These are phyloP conservation scores for Tubosaeta sp. DNA, from an alignment of 768 basidiomycete genomes.

Conservation along the genomic window DNA sequence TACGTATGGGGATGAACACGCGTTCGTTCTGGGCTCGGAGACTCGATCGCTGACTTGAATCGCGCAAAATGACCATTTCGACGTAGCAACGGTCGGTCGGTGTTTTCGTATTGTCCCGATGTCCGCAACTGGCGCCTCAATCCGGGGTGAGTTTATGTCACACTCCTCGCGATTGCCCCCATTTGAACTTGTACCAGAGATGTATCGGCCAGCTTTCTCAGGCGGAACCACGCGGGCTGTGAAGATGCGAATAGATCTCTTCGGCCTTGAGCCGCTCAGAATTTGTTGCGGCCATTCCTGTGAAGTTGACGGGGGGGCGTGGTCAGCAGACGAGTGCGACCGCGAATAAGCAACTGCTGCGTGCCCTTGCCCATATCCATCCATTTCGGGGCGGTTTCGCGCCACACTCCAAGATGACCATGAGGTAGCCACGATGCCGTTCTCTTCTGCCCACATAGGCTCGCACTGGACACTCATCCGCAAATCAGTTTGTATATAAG, in stretches of 20 bases:
- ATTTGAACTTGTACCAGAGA: slow-evolving; percentile 15
- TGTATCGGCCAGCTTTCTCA: slow-evolving; percentile 20
- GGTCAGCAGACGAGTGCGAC: slow-evolving; percentile 10
- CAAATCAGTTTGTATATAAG: slow-evolving; percentile 33
- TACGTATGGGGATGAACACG: slow-evolving; percentile 25
- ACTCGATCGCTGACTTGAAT: slow-evolving; percentile 27
- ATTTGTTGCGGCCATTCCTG: slow-evolving; percentile 17
- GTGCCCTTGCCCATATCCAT: slow-evolving; percentile 28
- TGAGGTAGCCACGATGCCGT: slow-evolving; percentile 34
- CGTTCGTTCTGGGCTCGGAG: slow-evolving; percentile 21
- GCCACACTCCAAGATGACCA: slow-evolving; percentile 32
- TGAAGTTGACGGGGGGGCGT: slow-evolving; percentile 17
- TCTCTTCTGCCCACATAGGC: slow-evolving; percentile 25
- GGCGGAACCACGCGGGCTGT: slow-evolving; percentile 20
- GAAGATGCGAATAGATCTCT: slow-evolving; percentile 25
- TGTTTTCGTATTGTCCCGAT: slow-evolving; percentile 6
- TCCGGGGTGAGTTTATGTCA: slow-evolving; percentile 22
- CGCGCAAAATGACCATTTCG: slow-evolving; percentile 13
- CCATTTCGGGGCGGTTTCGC: slow-evolving; percentile 28
- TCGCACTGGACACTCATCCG: slow-evolving; percentile 20
- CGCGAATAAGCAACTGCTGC: slow-evolving; percentile 16
- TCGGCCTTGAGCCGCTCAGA: slow-evolving; percentile 11
- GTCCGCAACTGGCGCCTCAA: slow-evolving; percentile 11
- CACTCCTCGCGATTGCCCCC: slow-evolving; percentile 11
- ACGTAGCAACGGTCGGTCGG: slow-evolving; percentile 23